Evolutionary conservation across 768 basidiomycete genomes (phyloP).

Genomic region (Trametes coccinea): DNA sequence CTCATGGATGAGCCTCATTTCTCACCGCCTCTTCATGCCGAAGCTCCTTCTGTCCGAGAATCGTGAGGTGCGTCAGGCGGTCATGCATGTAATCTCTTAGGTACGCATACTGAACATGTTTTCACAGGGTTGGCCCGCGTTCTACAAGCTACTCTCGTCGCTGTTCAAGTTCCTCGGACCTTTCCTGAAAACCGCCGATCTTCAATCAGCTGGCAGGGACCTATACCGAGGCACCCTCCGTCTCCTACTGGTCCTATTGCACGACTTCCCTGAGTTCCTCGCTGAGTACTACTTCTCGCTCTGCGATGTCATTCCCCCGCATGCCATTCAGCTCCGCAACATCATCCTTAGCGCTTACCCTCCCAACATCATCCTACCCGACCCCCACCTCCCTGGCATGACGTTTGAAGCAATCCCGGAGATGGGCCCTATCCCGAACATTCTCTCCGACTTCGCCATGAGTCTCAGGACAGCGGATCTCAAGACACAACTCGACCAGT

Average conservation of each 20-base stretch:
- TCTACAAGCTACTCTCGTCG: constrained; percentile 91
- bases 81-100: background rate
- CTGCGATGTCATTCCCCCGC: constrained; percentile 88
- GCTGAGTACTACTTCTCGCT: constrained; percentile 96
- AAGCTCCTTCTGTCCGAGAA: constrained; percentile 86
- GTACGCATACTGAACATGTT: background rate
- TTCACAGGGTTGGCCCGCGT: constrained; percentile 85
- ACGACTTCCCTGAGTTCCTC: constrained; percentile 98
- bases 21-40: constrained; percentile 97
- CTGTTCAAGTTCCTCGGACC: constrained; percentile 94
- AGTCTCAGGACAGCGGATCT: constrained; percentile 81
- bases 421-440: constrained; percentile 89
- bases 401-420: constrained; percentile 79
- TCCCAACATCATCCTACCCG: constrained; percentile 73
- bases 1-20: constrained; percentile 96
- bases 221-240: constrained; percentile 90
- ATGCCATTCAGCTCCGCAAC: constrained; percentile 95
- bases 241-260: constrained; percentile 90
- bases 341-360: constrained; percentile 97
- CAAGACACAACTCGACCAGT: constrained; percentile 78
- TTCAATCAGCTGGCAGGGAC: constrained; percentile 78
- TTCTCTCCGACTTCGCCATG: constrained; percentile 88
- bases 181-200: constrained; percentile 81
- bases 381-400: constrained; percentile 77
- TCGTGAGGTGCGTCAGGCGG: constrained; percentile 61